phyloP scores from a whole-genome alignment of 169 alveolate genomes.

The Theileria equi region DNA sequence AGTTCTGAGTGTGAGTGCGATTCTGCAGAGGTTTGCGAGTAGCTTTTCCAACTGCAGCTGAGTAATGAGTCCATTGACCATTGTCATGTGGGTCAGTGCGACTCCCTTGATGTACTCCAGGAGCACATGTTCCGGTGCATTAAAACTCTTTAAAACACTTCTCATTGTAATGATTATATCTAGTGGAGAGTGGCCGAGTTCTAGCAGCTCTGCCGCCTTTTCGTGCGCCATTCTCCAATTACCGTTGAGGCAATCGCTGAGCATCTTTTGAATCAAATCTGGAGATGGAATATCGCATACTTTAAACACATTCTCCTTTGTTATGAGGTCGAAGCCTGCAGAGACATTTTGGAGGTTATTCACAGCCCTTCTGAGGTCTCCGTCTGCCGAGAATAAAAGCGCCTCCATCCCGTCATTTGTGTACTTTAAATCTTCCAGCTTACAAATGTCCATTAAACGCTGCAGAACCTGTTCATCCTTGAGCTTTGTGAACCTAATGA shows the following conservation, averaged over 20 bases:
- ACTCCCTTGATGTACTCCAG: conserved; percentile 69
- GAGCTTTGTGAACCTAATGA: conserved; percentile 93
- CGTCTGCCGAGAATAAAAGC: conserved; percentile 93
- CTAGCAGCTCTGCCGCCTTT: conserved; percentile 35
- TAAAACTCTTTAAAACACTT: conserved; percentile 66
- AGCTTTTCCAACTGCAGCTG: conserved; percentile 62
- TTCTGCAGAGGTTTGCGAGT: conserved; percentile 58
- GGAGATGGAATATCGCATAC: conserved; percentile 98
- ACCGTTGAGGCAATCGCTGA: conserved; percentile 81
- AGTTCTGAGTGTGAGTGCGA: conserved; percentile 32
- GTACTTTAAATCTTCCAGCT: conserved; percentile 72
- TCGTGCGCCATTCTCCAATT: conserved; percentile 80
- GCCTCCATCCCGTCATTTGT: conserved; percentile 93
- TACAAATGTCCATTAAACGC: conserved; percentile 85
- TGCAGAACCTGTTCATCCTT: conserved; percentile 88
- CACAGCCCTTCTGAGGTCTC: conserved; percentile 92
- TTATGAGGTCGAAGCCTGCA: conserved; percentile 91
- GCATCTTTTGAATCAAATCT: conserved; percentile 82
- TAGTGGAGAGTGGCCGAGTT: conserved; percentile 85
- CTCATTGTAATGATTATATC: conserved; percentile 79
- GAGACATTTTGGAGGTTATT: conserved; percentile 95
- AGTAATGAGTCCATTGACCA: conserved; percentile 50
- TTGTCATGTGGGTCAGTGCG: conserved; percentile 59
- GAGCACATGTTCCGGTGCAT: conserved; percentile 72
- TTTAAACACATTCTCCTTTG: conserved; percentile 92